These are phyloP conservation scores for Daldinia vernicosa DNA, from an alignment of 495 filamentous ascomycete species.

Conservation along the genomic window DNA sequence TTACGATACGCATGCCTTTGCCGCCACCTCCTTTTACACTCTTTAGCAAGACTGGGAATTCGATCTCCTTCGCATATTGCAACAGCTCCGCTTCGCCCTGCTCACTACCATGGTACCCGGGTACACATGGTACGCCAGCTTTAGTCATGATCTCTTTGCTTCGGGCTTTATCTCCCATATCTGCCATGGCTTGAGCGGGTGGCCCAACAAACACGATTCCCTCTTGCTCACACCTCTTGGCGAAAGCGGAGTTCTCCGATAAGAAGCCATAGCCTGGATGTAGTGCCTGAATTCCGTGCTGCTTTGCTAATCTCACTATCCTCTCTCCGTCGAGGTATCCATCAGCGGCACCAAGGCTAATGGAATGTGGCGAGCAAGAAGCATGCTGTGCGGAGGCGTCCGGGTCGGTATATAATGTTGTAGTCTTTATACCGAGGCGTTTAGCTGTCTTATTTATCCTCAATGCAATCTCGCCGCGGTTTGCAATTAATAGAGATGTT, in stretches of 20 bases:
- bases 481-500: conserved; percentile 91
- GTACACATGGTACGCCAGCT: conserved; percentile 93
- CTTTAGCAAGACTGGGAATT: conserved; percentile 94
- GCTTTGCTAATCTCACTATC: conserved; percentile 87
- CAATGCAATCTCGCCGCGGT: conserved; percentile 96
- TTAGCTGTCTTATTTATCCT: conserved; percentile 88
- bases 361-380: conserved; percentile 77
- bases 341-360: conserved; percentile 81
- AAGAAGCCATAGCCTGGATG: conserved; percentile 98
- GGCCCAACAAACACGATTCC: conserved; percentile 96
- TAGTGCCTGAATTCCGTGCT: conserved; percentile 84
- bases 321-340: conserved; percentile 92
- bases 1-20: conserved; percentile 98
- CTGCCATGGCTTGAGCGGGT: conserved; percentile 89
- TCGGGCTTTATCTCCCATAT: conserved; percentile 96
- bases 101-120: conserved; percentile 90
- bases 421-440: conserved; percentile 89
- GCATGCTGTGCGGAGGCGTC: conserved; percentile 91
- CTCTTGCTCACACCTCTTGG: conserved; percentile 85
- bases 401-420: conserved; percentile 93
- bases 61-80: conserved; percentile 78
- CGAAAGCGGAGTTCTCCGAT: conserved; percentile 93
- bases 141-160: conserved; percentile 93
- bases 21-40: conserved; percentile 96
- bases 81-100: conserved; percentile 79